These are phyloP conservation scores for Coemansia guatemalensis DNA, from an alignment of 192 early-diverging fungal genomes.

Conservation along the genomic window DNA sequence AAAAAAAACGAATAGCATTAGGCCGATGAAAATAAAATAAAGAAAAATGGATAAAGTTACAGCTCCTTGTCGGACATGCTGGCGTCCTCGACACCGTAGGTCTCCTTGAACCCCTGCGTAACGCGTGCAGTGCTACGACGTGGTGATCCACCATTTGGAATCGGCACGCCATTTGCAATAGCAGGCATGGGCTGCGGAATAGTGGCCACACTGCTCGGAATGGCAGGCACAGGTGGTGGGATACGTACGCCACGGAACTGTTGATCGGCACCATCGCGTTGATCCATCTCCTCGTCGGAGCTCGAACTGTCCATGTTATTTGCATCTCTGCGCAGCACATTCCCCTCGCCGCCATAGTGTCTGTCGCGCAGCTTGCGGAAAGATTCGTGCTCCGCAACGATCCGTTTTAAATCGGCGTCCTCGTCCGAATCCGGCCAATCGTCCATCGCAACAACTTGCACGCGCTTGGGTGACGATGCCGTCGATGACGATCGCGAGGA, in stretches of 20 bases:
- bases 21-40: not conserved
- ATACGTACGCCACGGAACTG: not conserved
- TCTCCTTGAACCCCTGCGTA: slow-evolving; percentile 19
- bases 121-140: not conserved
- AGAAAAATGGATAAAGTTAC: slow-evolving; percentile 8
- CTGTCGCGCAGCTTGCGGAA: slow-evolving; percentile 76
- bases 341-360: slow-evolving; percentile 74
- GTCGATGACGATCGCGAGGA: slow-evolving; percentile 49
- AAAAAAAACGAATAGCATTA: slow-evolving; percentile 4
- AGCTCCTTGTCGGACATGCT: slow-evolving; percentile 30
- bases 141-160: not conserved
- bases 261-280: not conserved
- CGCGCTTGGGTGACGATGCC: slow-evolving; percentile 57
- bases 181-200: not conserved
- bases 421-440: slow-evolving; percentile 50
- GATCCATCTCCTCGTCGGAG: not conserved
- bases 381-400: slow-evolving; percentile 56
- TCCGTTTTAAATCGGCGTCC: slow-evolving; percentile 24
- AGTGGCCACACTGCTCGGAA: not conserved
- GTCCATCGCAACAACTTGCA: slow-evolving; percentile 38
- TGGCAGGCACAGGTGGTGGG: not conserved
- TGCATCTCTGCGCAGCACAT: not conserved
- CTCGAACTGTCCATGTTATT: not conserved
- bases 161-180: not conserved
- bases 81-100: slow-evolving; percentile 21